A percentile compares a stretch with the other conserved stretches of the same genome.
These are phyloP conservation scores for Apiospora kogelbergensis DNA, from an alignment of 2,329 filamentous ascomycete genomes.

Conservation along the genomic window DNA sequence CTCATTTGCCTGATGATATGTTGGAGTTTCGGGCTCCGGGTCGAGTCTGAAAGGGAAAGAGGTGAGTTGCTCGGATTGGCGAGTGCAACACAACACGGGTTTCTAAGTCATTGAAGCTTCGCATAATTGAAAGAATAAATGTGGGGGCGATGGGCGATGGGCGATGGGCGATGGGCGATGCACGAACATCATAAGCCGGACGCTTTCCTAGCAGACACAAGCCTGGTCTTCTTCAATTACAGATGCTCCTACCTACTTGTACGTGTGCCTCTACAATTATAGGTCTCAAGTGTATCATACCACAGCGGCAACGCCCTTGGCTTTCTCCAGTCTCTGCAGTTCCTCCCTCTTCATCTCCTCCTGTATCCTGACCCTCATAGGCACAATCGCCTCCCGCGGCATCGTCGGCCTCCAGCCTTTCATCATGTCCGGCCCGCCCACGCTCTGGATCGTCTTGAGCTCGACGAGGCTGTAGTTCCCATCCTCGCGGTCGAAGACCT, in stretches of 20 bases:
- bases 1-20: not conserved
- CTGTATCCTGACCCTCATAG: conserved; percentile 47
- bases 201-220: too few relatives aligned
- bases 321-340: conserved; percentile 42
- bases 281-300: conserved; percentile 18
- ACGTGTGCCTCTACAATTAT: too few relatives aligned
- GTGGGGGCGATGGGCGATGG: not conserved
- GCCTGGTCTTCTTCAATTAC: too few relatives aligned
- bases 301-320: conserved; percentile 16
- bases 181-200: not conserved
- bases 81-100: too few relatives aligned
- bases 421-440: conserved; percentile 47
- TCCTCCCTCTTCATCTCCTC: conserved; percentile 52
- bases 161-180: not conserved
- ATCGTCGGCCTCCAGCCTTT: conserved; percentile 50
- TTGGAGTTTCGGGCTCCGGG: not conserved
- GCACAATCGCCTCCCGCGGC: conserved; percentile 50
- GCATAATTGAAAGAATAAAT: not conserved
- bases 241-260: too few relatives aligned
- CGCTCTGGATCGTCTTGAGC: conserved; percentile 49
- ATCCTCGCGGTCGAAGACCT: conserved; percentile 49
- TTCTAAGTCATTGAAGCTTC: not conserved
- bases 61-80: not conserved
- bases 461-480: conserved; percentile 56
- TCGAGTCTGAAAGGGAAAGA: not conserved